These are phyloP conservation scores for Podaxis sp. DNA, from an alignment of 768 basidiomycete genomes.

Conservation along the genomic window DNA sequence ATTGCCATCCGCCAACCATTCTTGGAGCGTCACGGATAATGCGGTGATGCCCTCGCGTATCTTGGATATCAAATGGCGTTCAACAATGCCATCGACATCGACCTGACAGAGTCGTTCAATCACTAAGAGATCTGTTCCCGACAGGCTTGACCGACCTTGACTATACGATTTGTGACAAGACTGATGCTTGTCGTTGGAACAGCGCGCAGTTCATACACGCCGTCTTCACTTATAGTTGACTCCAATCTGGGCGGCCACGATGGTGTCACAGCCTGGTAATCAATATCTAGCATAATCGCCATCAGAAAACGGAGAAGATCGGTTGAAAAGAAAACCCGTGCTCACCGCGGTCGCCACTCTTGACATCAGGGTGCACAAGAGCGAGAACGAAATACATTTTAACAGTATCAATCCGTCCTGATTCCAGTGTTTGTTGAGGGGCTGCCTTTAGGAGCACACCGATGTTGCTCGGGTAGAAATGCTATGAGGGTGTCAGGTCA, in stretches of 20 bases:
- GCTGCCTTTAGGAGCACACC: constrained; percentile 71
- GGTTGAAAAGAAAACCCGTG: background rate
- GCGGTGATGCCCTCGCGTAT: constrained; percentile 54
- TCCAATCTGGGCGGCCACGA: constrained; percentile 66
- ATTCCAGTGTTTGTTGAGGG: constrained; percentile 38
- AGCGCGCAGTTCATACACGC: constrained; percentile 60
- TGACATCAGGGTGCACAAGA: constrained; percentile 61
- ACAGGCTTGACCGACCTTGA: constrained; percentile 52
- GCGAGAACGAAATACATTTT: constrained; percentile 68
- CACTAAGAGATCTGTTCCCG: background rate
- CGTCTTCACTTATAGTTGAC: constrained; percentile 41
- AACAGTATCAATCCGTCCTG: constrained; percentile 41
- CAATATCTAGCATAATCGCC: constrained; percentile 42
- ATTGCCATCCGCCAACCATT: constrained; percentile 44
- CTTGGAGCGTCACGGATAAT: constrained; percentile 46
- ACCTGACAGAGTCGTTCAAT: constrained; percentile 38
- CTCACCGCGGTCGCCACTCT: constrained; percentile 50
- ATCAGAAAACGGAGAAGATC: background rate
- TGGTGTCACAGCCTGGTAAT: constrained; percentile 59
- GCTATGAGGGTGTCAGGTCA: constrained; percentile 38
- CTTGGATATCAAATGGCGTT: constrained; percentile 54
- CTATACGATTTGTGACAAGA: constrained; percentile 60
- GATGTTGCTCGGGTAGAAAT: constrained; percentile 65
- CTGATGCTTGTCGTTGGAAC: constrained; percentile 72
- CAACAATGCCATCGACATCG: constrained; percentile 65